These are phyloP conservation scores for Colletotrichum lupini DNA, from an alignment of 2,329 filamentous ascomycete species.

Conservation along the genomic window DNA sequence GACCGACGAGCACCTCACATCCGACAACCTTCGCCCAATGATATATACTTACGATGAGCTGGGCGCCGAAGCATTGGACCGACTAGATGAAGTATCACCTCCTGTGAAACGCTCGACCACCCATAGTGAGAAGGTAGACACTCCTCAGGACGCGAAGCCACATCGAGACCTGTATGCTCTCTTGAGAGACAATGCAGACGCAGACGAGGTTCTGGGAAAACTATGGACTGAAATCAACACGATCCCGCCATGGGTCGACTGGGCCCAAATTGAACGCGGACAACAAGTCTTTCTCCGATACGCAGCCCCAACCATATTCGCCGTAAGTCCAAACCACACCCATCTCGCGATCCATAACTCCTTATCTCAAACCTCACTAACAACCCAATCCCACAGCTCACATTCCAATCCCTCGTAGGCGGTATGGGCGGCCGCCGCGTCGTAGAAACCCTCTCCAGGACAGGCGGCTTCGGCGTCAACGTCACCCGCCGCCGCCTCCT, in stretches of 20 bases:
- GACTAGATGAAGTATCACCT: slow-evolving; percentile 71
- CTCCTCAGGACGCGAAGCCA: slow-evolving; percentile 45
- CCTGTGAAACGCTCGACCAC: slow-evolving; percentile 40
- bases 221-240: slow-evolving; percentile 80
- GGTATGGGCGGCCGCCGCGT: slow-evolving; percentile 79
- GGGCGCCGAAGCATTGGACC: slow-evolving; percentile 72
- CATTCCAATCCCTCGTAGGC: slow-evolving; percentile 74
- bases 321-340: slow-evolving; percentile 44
- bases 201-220: slow-evolving; percentile 63
- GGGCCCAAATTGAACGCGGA: slow-evolving; percentile 78
- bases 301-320: slow-evolving; percentile 73
- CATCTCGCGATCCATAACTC: slow-evolving; percentile 27
- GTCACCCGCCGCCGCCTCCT: slow-evolving; percentile 71
- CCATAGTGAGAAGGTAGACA: slow-evolving; percentile 47
- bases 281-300: slow-evolving; percentile 85
- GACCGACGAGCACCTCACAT: slow-evolving; percentile 71
- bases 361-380: not conserved
- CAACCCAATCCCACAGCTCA: slow-evolving; percentile 51
- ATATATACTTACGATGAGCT: slow-evolving; percentile 76
- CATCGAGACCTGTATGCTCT: slow-evolving; percentile 72
- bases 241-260: slow-evolving; percentile 81
- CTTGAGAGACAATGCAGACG: slow-evolving; percentile 66
- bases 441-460: slow-evolving; percentile 78
- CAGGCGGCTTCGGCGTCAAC: slow-evolving; percentile 77
- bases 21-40: slow-evolving; percentile 68